Evolutionary conservation across 176 grass and related monocot species (phyloP).

Genomic region (Pontederia crassipes): DNA sequence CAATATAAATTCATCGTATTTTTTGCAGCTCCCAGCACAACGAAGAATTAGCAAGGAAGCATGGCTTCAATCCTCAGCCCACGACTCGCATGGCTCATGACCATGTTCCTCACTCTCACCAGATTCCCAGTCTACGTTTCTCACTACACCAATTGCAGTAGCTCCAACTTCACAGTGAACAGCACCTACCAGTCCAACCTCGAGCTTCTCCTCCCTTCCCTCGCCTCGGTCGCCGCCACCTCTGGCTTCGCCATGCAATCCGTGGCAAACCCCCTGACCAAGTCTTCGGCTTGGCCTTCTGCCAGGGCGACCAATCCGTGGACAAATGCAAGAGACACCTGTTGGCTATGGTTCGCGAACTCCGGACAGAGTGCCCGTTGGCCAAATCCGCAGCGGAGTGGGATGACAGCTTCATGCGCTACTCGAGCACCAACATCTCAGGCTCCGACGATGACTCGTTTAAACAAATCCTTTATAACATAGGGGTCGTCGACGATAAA

Average conservation of each 20-base stretch:
- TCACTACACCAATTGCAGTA: no score
- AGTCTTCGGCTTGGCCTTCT: neutral
- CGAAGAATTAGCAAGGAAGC: no score
- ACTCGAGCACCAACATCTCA: neutral
- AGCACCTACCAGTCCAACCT: neutral
- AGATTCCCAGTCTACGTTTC: no score
- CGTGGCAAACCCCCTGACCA: neutral
- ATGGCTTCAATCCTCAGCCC: no score
- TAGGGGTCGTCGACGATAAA: no score
- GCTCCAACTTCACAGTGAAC: slow-evolving; percentile 1
- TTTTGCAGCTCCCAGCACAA: no score
- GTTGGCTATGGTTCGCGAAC: neutral
- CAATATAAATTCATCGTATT: no score
- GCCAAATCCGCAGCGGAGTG: neutral
- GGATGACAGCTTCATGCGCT: neutral
- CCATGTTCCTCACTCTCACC: no score
- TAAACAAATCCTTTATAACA: no score
- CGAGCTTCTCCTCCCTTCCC: neutral
- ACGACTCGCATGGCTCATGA: no score
- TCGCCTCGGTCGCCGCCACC: neutral
- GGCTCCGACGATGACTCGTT: neutral
- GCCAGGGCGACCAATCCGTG: neutral
- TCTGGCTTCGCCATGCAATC: neutral
- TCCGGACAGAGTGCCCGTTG: neutral
- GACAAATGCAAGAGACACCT: neutral